Evolutionary conservation across 176 grass and related monocot genomes (phyloP), one percentile per base, ranked within the genome.

Genomic region (Ampelocalamus luodianensis): DNA sequence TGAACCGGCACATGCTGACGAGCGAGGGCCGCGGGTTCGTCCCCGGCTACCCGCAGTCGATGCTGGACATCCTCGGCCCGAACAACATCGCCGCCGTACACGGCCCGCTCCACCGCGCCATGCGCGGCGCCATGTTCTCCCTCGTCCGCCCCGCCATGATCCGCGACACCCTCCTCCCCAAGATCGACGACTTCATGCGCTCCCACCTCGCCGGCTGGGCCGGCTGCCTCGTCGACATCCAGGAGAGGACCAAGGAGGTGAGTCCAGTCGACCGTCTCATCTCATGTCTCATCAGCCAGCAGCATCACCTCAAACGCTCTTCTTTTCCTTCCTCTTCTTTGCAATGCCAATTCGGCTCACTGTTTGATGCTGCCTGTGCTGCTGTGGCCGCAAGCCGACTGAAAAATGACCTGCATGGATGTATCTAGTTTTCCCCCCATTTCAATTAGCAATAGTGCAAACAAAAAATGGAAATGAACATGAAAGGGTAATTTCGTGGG

Each of bases 171-270:
- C 93, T 99, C 55, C 83, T 99, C 24, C 82, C 91, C 39, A 96
- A 94, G 90, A 94, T 99, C 68, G 93, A 99, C 86, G 83, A 68
- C 50, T 99, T 99, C 91, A 91, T 99, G 91, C 79, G 93, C 71
- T 81, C 74, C 1, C 88, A 96, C 81, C 86, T 96, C 71, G 18
- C 51, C 69, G 74, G 74, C 2, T 99, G 93, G 96, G 82, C 68
- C 27, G 93, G 86, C 9, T 48, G 6, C 14, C 55, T 87, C 69
- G 88, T 99, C 71, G 93, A 99, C 90, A 92, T 99, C 82, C 96
- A 99, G 84, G 83, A 90, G 23, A 96, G 94, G 85, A 99, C 96
- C 74, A 99, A 99, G 86, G 96, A 99, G 96, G 96, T 99, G 22
- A 16, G 45, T 23, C 13, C 15, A 1, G 20, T 5, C 29, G 29